Conservation (phyloP, 768 basidiomycete species). For the Tremella fuciformis region DNA sequence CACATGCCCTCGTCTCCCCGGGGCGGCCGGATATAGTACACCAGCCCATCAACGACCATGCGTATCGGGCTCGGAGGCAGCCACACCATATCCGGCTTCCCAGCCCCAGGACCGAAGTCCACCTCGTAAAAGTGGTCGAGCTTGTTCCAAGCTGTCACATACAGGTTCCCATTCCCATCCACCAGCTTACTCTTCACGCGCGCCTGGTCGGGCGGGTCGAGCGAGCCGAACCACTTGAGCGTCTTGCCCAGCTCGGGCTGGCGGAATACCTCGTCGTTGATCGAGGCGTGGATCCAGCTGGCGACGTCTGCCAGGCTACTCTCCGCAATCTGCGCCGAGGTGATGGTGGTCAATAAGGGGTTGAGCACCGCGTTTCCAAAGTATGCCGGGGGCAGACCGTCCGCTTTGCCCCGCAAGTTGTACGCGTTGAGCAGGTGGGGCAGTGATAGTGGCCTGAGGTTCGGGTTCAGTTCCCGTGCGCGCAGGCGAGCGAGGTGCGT, state of each 20-base stretch:
- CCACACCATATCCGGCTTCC: no score
- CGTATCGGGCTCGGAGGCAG: no score
- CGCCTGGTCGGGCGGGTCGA: slow-evolving; percentile 3
- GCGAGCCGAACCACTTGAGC: slow-evolving; percentile 13
- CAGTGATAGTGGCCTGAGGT: slow-evolving; percentile 2
- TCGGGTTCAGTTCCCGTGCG: slow-evolving; percentile 1
- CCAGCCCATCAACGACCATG: no score
- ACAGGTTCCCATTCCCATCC: slow-evolving; percentile 14
- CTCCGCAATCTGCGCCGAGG: slow-evolving; percentile 6
- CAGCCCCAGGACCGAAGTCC: slow-evolving; percentile 7
- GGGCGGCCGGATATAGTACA: no score
- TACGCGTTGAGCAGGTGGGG: slow-evolving; percentile 27
- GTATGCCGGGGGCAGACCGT: slow-evolving; percentile 20
- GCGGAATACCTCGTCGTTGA: no score
- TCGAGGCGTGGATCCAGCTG: slow-evolving; percentile 8
- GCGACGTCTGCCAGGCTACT: slow-evolving; percentile 19
- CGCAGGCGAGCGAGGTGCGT: slow-evolving; percentile 22
- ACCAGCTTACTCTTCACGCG: slow-evolving; percentile 12
- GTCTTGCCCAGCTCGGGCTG: slow-evolving; percentile 12
- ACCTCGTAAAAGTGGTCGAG: slow-evolving; percentile 7
- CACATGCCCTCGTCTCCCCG: no score
- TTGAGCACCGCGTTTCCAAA: slow-evolving; percentile 19
- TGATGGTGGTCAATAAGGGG: slow-evolving; percentile 9
- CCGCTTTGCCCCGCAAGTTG: slow-evolving; percentile 22
- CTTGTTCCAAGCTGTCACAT: slow-evolving; percentile 31